A percentile compares a stretch with the other conserved stretches of the same genome.
These are phyloP conservation scores for Abortiporus biennis DNA, from an alignment of 1,284 basidiomycete genomes.

Conservation along the genomic window DNA sequence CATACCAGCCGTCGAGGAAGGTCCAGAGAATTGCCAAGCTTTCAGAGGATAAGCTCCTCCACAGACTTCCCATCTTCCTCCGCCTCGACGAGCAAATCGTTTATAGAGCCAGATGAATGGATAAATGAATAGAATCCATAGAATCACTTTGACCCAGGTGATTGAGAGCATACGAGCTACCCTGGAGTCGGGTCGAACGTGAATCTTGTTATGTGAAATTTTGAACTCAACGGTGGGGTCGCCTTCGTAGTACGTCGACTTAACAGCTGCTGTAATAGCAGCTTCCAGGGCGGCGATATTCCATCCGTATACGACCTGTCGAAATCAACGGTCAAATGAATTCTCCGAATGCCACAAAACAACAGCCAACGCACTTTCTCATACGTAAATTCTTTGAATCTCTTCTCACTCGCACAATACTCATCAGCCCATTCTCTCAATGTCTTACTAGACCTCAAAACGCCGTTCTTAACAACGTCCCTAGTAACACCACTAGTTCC, in stretches of 20 bases:
- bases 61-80: slow-evolving; percentile 63
- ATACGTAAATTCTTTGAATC: slow-evolving; percentile 63
- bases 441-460: slow-evolving; percentile 43
- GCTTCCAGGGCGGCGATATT: slow-evolving; percentile 48
- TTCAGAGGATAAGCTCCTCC: slow-evolving; percentile 66
- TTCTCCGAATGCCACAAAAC: not conserved
- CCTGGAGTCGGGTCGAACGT: slow-evolving; percentile 54
- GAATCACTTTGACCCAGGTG: slow-evolving; percentile 57
- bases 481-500: not conserved
- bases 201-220: slow-evolving; percentile 36
- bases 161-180: slow-evolving; percentile 58
- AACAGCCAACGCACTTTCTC: slow-evolving; percentile 36
- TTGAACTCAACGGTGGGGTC: slow-evolving; percentile 44
- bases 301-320: slow-evolving; percentile 64
- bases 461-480: slow-evolving; percentile 9
- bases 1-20: slow-evolving; percentile 13
- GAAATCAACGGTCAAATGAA: not conserved
- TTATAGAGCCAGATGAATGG: slow-evolving; percentile 73
- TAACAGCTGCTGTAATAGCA: slow-evolving; percentile 46
- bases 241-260: slow-evolving; percentile 44
- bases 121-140: slow-evolving; percentile 59
- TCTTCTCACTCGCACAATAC: slow-evolving; percentile 53
- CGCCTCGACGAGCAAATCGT: slow-evolving; percentile 51
- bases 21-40: slow-evolving; percentile 23
- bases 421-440: slow-evolving; percentile 67